Percentiles rank a stretch among this genome's conserved stretches.
phyloP scores from a whole-genome alignment of 192 early-diverging fungal species.

The Mortierella alpina region DNA sequence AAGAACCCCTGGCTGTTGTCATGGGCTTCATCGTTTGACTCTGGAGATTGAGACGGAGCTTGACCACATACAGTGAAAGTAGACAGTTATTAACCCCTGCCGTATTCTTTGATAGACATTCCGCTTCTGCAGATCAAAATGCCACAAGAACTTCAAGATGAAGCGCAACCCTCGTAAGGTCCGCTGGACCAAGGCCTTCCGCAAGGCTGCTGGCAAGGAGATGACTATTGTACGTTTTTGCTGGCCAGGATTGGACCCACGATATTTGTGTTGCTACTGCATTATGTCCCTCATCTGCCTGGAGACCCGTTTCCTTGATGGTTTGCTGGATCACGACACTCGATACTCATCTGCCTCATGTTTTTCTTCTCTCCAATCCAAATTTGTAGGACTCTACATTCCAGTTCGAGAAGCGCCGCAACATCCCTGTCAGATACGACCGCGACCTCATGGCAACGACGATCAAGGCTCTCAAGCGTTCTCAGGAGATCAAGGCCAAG shows the following conservation, averaged over 20 bases:
- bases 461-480: conserved; percentile 98
- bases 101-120: conserved; percentile 72
- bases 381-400: conserved; percentile 86
- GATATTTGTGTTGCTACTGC: background rate
- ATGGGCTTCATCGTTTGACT: no score
- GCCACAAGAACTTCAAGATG: conserved; percentile 99
- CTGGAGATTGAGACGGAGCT: no score
- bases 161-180: conserved; percentile 99
- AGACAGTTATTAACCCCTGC: background rate
- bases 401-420: conserved; percentile 98
- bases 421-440: conserved; percentile 98
- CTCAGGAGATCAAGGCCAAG: conserved; percentile 93
- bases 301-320: background rate
- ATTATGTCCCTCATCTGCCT: no score
- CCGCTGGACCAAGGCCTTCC: conserved; percentile 99
- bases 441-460: conserved; percentile 96
- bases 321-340: background rate
- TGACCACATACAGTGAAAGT: background rate
- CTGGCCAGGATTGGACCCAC: conserved; percentile 3
- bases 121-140: conserved; percentile 98
- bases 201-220: conserved; percentile 98
- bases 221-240: conserved; percentile 90
- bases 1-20: background rate
- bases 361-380: background rate
- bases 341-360: background rate